Evolutionary conservation across 2,329 filamentous ascomycete genomes (phyloP).

Genomic region (Hypocrella siamensis): DNA sequence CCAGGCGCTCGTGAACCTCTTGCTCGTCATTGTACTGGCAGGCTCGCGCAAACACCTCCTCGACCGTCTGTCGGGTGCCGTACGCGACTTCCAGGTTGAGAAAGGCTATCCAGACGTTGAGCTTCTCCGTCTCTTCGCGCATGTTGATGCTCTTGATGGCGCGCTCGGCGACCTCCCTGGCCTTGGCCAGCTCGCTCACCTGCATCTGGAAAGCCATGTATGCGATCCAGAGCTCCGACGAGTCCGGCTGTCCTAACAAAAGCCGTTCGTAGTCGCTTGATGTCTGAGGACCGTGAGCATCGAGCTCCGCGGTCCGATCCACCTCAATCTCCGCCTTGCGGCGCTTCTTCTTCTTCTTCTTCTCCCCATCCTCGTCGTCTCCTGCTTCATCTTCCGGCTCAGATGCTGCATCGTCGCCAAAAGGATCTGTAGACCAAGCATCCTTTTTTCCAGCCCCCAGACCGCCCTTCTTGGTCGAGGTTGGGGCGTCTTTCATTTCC

Average conservation of each 20-base stretch:
- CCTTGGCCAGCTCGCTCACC: conserved; percentile 74
- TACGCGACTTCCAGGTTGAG: conserved; percentile 91
- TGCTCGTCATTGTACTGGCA: conserved; percentile 88
- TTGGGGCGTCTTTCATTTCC: conserved; percentile 24
- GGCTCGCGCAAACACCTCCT: conserved; percentile 79
- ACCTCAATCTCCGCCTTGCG: conserved; percentile 65
- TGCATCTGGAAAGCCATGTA: conserved; percentile 99
- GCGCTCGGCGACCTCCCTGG: conserved; percentile 77
- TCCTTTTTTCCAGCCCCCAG: conserved; percentile 54
- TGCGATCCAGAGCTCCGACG: conserved; percentile 83
- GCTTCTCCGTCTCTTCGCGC: conserved; percentile 78
- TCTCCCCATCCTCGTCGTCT: conserved; percentile 12
- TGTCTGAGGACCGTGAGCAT: conserved; percentile 75
- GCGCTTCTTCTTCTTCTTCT: conserved; percentile 47
- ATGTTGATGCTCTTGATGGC: conserved; percentile 85
- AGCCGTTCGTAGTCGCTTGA: conserved; percentile 87
- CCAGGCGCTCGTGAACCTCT: conserved; percentile 76
- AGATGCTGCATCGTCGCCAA: conserved; percentile 43
- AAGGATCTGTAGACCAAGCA: conserved; percentile 66
- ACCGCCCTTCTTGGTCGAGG: conserved; percentile 14
- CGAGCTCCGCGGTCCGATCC: conserved; percentile 83
- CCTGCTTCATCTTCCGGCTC: conserved; percentile 25
- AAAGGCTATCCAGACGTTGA: conserved; percentile 89
- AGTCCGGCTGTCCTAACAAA: conserved; percentile 80
- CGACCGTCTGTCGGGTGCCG: conserved; percentile 65